A percentile compares a stretch with the other conserved stretches of the same genome.
Conservation (phyloP, 192 early-diverging fungal genomes). For the Gryganskiella cystojenkinii region DNA sequence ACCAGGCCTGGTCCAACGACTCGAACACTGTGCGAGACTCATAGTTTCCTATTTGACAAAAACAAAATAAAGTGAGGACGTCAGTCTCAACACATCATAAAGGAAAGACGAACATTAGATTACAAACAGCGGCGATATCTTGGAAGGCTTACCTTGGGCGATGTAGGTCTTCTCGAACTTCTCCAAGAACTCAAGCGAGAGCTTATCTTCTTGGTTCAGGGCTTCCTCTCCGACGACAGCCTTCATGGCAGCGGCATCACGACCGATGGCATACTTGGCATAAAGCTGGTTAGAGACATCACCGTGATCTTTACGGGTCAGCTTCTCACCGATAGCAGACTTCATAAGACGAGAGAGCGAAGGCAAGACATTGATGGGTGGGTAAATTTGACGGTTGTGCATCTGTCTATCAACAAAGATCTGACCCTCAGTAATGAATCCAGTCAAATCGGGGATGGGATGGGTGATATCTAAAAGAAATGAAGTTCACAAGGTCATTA, state of each 20-base stretch:
- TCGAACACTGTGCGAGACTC: slow-evolving; percentile 98
- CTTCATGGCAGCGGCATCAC: slow-evolving; percentile 99
- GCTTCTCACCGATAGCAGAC: slow-evolving; percentile 97
- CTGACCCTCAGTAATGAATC: slow-evolving; percentile 99
- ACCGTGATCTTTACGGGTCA: slow-evolving; percentile 98
- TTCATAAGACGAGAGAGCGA: slow-evolving; percentile 99
- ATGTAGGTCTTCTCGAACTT: slow-evolving; percentile 99
- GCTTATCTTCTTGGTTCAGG: slow-evolving; percentile 97
- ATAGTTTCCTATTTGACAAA: slow-evolving; percentile 73
- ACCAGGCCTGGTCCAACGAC: slow-evolving; percentile 98
- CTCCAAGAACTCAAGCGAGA: slow-evolving; percentile 97
- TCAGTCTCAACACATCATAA: too few species aligned
- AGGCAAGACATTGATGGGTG: slow-evolving; percentile 99
- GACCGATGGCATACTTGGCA: slow-evolving; percentile 99
- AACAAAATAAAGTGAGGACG: neutral
- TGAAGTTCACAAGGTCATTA: neutral
- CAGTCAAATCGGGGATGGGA: slow-evolving; percentile 99
- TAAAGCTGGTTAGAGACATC: slow-evolving; percentile 99
- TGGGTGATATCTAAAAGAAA: slow-evolving; percentile 92
- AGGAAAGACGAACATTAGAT: neutral
- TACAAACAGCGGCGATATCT: neutral
- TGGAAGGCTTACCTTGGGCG: slow-evolving; percentile 78
- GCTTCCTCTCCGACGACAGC: slow-evolving; percentile 99
- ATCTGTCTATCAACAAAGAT: slow-evolving; percentile 99
- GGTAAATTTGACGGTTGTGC: slow-evolving; percentile 99